A percentile compares a stretch with the other conserved stretches of the same genome.
phyloP scores from a whole-genome alignment of 768 basidiomycete genomes.

The Suillus hirtellus region DNA sequence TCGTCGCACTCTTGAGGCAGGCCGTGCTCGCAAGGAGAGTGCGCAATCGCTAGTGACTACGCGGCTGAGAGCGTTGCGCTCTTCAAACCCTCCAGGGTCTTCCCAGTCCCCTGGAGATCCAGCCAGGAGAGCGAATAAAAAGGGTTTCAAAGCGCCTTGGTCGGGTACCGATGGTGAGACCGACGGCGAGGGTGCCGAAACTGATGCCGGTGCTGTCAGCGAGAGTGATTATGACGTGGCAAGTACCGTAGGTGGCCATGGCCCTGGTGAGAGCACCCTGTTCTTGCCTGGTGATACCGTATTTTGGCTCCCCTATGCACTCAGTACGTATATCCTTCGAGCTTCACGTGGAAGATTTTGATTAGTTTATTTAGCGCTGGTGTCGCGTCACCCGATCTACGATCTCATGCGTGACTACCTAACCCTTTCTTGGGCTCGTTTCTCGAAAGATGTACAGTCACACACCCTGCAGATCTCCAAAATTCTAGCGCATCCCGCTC shows the following conservation, averaged over 20 bases:
- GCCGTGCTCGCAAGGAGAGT: constrained; percentile 76
- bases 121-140: constrained; percentile 57
- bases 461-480: constrained; percentile 90
- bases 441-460: constrained; percentile 91
- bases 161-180: constrained; percentile 67
- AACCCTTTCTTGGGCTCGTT: constrained; percentile 93
- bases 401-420: constrained; percentile 95
- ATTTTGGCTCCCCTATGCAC: constrained; percentile 92
- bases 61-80: constrained; percentile 64
- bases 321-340: constrained; percentile 56
- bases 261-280: constrained; percentile 84
- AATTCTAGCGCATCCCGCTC: constrained; percentile 84
- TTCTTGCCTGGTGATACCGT: constrained; percentile 89
- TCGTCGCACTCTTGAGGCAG: constrained; percentile 77
- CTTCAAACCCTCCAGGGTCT: constrained; percentile 47
- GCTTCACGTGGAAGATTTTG: constrained; percentile 13
- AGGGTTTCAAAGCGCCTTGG: constrained; percentile 70
- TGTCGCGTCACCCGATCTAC: constrained; percentile 92
- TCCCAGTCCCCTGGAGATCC: constrained; percentile 51
- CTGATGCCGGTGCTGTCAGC: constrained; percentile 73
- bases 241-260: constrained; percentile 72
- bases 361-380: constrained; percentile 56
- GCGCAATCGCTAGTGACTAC: constrained; percentile 71
- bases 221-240: constrained; percentile 87
- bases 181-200: constrained; percentile 69